Base-by-base conservation (phyloP, 148 eudicot species). In the Chenopodium formosanum region DNA sequence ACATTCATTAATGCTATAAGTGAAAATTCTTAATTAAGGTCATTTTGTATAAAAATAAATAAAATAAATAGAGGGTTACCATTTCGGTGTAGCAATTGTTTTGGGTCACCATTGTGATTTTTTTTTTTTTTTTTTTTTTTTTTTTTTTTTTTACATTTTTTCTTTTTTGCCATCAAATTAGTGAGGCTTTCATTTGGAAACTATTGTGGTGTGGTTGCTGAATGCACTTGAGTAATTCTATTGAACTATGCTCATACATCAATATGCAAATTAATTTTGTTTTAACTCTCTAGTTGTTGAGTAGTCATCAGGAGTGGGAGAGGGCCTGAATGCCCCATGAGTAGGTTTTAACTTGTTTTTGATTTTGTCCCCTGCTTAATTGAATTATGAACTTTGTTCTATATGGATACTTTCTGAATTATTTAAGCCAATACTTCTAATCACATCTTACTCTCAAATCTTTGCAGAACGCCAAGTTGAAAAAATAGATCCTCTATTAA, bases 401-500 rank as follows among this genome's bases (percentile, higher is more conserved):
- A 3, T 44, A 69, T 46, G 75, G 75, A 46, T 40, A 46, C 11
- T 2, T 72, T 73, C 60, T 73, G 60, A 48, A 48, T 46, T 46
- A 11, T 32, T 73, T 12, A 5, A n/a, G 9, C 44, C 5, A 37
- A 25, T 74, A 29, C 27, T 65, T 40, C 37, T 73, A 17, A 76
- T 82, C 56, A 25, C 53, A 76, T 63, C 32, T 37, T 48, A 23
- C 66, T 79, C 76, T 77, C 73, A 22, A 12, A 65, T 65, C 20
- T 77, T 16, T 84, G 64, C 90, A 95, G 99, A 92, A 75, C 83
- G 83, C 50, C 99, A 95, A 87, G 91, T 90, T 83, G 91, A 90
- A 85, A 95, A 95, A 86, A 86, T 95, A 48, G 92, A 89, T 88
- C 99, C 97, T 78, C 74, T 95, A 52, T 92, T 95, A 58, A 78